A percentile compares a stretch with the other conserved stretches of the same genome.
Conservation (phyloP, 2,329 filamentous ascomycete species). For the Chrysosporium queenslandicum region DNA sequence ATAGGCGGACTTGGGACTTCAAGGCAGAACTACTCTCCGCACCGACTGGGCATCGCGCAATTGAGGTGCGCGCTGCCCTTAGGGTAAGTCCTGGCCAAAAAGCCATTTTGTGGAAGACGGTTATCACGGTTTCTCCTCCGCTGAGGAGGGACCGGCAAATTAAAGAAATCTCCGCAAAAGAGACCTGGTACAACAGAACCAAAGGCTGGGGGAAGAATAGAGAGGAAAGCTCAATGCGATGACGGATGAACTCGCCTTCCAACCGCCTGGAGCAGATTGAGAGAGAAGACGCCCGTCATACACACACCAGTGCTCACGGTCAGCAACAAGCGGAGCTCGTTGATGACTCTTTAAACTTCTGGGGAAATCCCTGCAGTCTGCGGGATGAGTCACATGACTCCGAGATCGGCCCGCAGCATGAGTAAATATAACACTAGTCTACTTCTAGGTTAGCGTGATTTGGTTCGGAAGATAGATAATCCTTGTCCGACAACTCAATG, state of each 20-base stretch:
- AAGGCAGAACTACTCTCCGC: background rate
- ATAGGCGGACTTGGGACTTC: conserved; percentile 8
- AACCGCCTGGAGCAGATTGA: background rate
- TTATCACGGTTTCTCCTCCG: conserved; percentile 4
- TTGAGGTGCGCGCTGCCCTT: conserved; percentile 20
- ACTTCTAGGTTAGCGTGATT: conserved; percentile 14
- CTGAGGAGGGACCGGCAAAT: conserved; percentile 6
- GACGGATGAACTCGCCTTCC: background rate
- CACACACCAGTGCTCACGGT: background rate
- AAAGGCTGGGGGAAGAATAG: background rate
- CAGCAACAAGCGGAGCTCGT: background rate
- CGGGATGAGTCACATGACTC: conserved; percentile 14
- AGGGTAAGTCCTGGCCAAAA: conserved; percentile 32
- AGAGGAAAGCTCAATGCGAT: background rate
- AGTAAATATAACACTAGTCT: conserved; percentile 1
- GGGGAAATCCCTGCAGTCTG: conserved; percentile 6
- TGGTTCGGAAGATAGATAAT: background rate
- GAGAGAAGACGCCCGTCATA: background rate
- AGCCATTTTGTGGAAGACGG: conserved; percentile 25
- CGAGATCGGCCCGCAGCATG: conserved; percentile 10
- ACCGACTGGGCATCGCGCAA: conserved; percentile 6
- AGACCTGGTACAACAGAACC: background rate
- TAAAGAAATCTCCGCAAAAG: background rate
- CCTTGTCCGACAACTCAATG: no score
- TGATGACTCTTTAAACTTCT: conserved; percentile 1